Evolutionary conservation across 2,329 filamentous ascomycete species (phyloP), one percentile per base, ranked within the genome.

Genomic region (Phialemoniopsis sp.): DNA sequence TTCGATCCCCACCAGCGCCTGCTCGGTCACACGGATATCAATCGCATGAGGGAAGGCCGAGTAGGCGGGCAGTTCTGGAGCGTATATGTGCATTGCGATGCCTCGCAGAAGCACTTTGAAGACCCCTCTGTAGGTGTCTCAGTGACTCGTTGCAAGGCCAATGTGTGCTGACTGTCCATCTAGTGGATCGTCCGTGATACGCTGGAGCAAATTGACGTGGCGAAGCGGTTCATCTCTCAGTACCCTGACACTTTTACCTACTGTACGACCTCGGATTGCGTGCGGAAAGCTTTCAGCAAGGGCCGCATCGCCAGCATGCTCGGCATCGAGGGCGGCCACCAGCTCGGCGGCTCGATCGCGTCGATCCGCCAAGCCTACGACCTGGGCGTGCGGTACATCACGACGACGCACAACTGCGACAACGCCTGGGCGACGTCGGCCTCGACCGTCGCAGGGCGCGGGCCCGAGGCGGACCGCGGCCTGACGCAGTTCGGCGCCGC

Each of bases 301-400:
- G 59, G 59, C 3, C 54, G 48, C 9, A 60, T 66, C 8, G 52
- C 61, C 2, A 59, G 56, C 36, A 62, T 63, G 47, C 54, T 63
- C 34, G 62, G 63, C 1, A 57, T 63, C 13, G 63, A 66, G 46
- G 62, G 59, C n/a, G 42, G 49, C 6, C 63, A 65, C 39, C 58
- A 62, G 45, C 48, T 60, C 2, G 63, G 60, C 2, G 53, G 55
- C 9, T 54, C 50, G 34, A 56, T 62, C 19, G 57, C 55, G 1
- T 53, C 51, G 13, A 55, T 66, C 16, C 54, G 62, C 6, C 57
- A 59, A 37, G 54, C 58, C 43, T 56, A 59, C 39, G 40, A 55
- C 16, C 50, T 67, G 3, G 64, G 63, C 9, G 59, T 56, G 3
- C 54, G 62, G 15, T 67, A 67, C 37, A 57, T 63, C 32, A 62